Evolutionary conservation across 768 basidiomycete genomes (phyloP), one percentile per base, ranked within the genome.

Genomic region (Tricholoma hemisulphureum): DNA sequence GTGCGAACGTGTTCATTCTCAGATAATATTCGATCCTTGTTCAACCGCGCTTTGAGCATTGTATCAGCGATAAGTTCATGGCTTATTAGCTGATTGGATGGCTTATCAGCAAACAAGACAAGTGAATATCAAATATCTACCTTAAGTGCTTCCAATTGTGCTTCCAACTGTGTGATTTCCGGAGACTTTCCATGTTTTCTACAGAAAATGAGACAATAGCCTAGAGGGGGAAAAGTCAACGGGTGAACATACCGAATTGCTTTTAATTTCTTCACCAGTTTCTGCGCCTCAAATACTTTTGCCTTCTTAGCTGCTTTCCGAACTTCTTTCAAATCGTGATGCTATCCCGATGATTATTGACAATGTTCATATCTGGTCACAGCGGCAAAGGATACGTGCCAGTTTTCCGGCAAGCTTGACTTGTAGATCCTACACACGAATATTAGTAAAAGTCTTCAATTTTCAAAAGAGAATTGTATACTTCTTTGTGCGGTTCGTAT

Each of bases 191-290:
- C 69, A 28, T 73, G 78, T 64, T 67, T 67, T 61, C 82, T 80
- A 49, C 13, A 60, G 28, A 49, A 51, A 41, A 18, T 46, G 10
- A 23, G 24, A 48, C 4, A 29, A 35, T 34, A 16, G 10, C 10
- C 20, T 28, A 11, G 39, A 18, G 10, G n/a, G n/a, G n/a, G 8
- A 50, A 21, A 32, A 31, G 10, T 53, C n/a, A 26, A 49, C 39
- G 13, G 4, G 11, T 16, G 45, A 14, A 55, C 76, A 51, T 60
- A 90, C 90, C 88, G 75, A 26, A 87, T 69, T 23, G 77, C 80
- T 69, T 90, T 93, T 26, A 95, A 73, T 71, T 83, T 86, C 77
- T 93, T 95, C 57, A 94, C 81, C n/a, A 88, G 71, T 68, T 88
- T 89, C 70, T 88, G 90, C 0, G 83, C 83, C 74, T 96, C 94